Evolutionary conservation across 164 flowering plant species (phyloP), one percentile per base, ranked within the genome.

Genomic region (Chloranthus sessilifolius): DNA sequence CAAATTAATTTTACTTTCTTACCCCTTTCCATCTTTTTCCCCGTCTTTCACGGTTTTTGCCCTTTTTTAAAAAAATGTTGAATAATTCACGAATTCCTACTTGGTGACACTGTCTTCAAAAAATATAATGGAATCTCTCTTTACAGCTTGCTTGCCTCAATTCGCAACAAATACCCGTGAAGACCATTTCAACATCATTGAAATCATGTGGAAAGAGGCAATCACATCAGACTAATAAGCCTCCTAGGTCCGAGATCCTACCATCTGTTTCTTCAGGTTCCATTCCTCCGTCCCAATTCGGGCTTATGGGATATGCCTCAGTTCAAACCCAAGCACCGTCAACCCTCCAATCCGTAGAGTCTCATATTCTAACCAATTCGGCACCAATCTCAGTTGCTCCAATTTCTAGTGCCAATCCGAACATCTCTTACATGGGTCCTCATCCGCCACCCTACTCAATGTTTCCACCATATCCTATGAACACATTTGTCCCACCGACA

Each of bases 141-240:
- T 9, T 61, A 28, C 38, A 55, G 51, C 67, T 69, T 70, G 58
- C 52, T 26, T 50, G 56, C 56, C 60, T 60, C 5, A 23, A 46
- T 42, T 51, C 66, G 47, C 63, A 62, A 53, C 56, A 40, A 21
- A 41, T 56, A 36, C 22, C 61, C 26, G 65, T 48, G 29, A 72
- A 64, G 45, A 16, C 56, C 20, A 16, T 5, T 25, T 30, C 55
- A 47, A 44, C 23, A 14, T 22, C 38, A 16, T 11, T 48, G 33
- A 76, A 63, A 66, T 40, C 71, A 10, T 64, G 42, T 50, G 58
- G 64, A 47, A 73, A 52, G 59, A 76, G 55, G 50, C 67, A 53
- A 56, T 19, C 53, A 27, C 42, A 45, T 25, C 51, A 60, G 25
- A 50, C 16, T 8, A 52, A 48, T 21, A 64, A 58, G 60, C 38